phyloP scores from a whole-genome alignment of 2,329 filamentous ascomycete genomes.

The Colletotrichum liriopes region DNA sequence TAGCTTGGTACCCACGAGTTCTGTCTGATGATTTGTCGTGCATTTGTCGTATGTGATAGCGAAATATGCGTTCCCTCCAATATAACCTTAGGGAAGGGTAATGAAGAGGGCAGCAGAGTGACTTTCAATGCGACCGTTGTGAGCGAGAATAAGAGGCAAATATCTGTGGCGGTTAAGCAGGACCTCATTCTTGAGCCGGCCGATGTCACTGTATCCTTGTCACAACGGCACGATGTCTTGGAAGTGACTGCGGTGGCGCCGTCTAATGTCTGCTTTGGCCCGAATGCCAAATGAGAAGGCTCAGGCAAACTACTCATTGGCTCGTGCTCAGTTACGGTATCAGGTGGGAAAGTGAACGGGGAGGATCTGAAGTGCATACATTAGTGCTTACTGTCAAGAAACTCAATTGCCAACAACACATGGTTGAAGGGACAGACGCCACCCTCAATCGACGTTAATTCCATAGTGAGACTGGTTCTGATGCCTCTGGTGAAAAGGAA shows the following conservation, averaged over 20 bases:
- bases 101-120: not conserved
- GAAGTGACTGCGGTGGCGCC: not conserved
- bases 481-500: not conserved
- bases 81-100: too few relatives aligned
- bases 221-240: not conserved
- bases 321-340: constrained; percentile 3
- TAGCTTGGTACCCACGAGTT: not conserved
- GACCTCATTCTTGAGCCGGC: not conserved
- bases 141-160: not conserved
- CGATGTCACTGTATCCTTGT: not conserved
- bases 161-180: not conserved
- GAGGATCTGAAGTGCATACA: not conserved
- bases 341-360: not conserved
- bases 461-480: not conserved
- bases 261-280: not conserved
- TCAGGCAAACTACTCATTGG: not conserved
- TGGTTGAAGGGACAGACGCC: too few relatives aligned
- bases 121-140: too few relatives aligned
- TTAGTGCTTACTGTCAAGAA: constrained; percentile 28
- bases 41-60: not conserved
- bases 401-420: constrained; percentile 3
- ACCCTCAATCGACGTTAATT: not conserved
- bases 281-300: too few relatives aligned
- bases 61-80: not conserved
- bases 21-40: not conserved